Evolutionary conservation across 108 stramenopile species (phyloP).

Genomic region (Schizochytrium sp.): DNA sequence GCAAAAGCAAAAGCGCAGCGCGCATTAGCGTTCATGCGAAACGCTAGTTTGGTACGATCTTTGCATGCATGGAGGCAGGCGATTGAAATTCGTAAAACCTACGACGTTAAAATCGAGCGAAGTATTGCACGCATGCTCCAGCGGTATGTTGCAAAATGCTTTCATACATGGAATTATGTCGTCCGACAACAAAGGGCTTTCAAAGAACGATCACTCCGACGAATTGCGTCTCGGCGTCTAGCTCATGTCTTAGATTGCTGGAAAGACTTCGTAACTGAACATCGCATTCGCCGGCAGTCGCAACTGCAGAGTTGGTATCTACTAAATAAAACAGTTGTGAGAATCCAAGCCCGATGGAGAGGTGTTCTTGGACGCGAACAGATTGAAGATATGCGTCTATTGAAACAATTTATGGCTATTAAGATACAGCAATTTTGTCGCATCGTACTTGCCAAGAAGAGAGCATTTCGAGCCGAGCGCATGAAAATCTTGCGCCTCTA

Average conservation of each 20-base stretch:
- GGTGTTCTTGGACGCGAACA: conserved; percentile 40
- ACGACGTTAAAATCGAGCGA: not conserved
- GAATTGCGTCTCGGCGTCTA: not conserved
- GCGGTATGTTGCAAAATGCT: not conserved
- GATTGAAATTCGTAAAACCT: not conserved
- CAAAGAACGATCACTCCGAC: not conserved
- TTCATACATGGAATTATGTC: not conserved
- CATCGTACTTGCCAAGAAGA: conserved; percentile 9
- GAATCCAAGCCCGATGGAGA: conserved; percentile 27
- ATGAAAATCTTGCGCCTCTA: not conserved
- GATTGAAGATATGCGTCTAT: conserved; percentile 3
- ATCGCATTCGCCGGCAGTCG: not conserved
- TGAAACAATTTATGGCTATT: conserved; percentile 35
- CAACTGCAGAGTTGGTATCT: conserved; percentile 13
- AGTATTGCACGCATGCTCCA: conserved; percentile 1
- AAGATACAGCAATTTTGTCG: not conserved
- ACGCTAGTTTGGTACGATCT: not conserved
- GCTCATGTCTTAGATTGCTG: not conserved
- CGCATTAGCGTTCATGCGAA: not conserved
- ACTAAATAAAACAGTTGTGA: conserved; percentile 8
- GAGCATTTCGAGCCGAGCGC: conserved; percentile 25
- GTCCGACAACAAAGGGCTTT: not conserved
- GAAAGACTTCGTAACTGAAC: conserved; percentile 7
- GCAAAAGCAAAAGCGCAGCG: not conserved
- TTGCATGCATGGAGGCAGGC: not conserved